Percentiles rank a stretch among this genome's conserved stretches.
Conservation (phyloP, 768 basidiomycete species). For the Paxillus rubicundulus region DNA sequence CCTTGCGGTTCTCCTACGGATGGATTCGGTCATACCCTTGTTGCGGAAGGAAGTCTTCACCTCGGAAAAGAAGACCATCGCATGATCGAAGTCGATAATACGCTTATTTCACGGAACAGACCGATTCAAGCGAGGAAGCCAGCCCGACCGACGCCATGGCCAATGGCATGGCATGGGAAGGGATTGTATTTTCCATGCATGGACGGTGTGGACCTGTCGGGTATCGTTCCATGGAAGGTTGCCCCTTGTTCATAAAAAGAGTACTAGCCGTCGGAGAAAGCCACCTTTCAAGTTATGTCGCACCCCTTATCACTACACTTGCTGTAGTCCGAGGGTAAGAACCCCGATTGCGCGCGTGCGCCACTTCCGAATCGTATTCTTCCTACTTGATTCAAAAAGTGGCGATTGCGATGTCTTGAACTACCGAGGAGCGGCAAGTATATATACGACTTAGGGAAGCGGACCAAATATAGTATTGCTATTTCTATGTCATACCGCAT, state of each 20-base stretch:
- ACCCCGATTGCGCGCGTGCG: no score
- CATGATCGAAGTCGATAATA: constrained; percentile 12
- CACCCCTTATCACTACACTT: no score
- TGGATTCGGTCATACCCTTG: constrained; percentile 10
- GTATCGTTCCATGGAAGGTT: background rate
- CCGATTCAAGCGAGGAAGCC: constrained; percentile 25
- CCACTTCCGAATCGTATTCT: no score
- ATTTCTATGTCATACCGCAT: no score
- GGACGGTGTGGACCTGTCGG: constrained; percentile 2
- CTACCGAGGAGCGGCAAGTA: no score
- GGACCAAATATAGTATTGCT: no score
- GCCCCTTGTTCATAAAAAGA: background rate
- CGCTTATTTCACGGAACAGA: background rate
- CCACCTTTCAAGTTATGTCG: no score
- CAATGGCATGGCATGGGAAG: background rate
- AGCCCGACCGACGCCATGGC: constrained; percentile 9
- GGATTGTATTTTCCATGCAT: constrained; percentile 12
- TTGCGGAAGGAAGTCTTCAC: constrained; percentile 12
- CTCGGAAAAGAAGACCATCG: constrained; percentile 8
- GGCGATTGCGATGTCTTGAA: no score
- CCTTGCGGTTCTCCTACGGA: background rate
- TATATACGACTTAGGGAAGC: no score
- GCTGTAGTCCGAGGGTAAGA: no score
- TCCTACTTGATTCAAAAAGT: no score
- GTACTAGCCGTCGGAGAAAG: no score